Conservation (phyloP, 345 rosid genomes). For the Luvunga scandens region DNA sequence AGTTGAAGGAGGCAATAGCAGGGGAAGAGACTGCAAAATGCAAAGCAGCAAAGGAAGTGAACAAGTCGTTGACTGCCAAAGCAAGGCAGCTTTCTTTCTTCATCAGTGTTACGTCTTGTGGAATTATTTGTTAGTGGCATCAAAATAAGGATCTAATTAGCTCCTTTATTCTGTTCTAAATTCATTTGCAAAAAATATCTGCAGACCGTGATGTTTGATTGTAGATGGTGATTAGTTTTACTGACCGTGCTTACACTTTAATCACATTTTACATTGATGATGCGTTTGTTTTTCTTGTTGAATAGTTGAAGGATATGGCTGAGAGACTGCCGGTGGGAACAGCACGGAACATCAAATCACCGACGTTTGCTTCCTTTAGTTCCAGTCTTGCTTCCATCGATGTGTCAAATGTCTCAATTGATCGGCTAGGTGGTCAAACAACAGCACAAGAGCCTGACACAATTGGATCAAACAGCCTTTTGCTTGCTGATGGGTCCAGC, state of each 20-base stretch:
- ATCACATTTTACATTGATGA: no score
- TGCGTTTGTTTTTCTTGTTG: no score
- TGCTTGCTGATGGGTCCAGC: slow-evolving; percentile 55
- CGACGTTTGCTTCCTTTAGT: slow-evolving; percentile 36
- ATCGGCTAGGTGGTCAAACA: slow-evolving; percentile 40
- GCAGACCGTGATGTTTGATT: background rate
- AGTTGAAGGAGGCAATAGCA: slow-evolving; percentile 80
- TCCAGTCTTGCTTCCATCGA: slow-evolving; percentile 8
- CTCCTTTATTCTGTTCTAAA: background rate
- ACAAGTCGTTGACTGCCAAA: slow-evolving; percentile 93
- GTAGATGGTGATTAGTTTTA: background rate
- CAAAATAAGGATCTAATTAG: background rate
- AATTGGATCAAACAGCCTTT: slow-evolving; percentile 37
- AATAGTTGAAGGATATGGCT: no score
- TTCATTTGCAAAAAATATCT: background rate
- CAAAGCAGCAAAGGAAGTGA: slow-evolving; percentile 99
- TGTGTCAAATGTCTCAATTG: slow-evolving; percentile 19
- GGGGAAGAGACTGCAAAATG: slow-evolving; percentile 88
- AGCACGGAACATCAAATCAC: no score
- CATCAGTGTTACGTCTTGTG: background rate
- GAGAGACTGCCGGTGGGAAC: no score
- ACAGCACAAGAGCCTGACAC: slow-evolving; percentile 43
- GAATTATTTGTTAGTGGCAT: background rate
- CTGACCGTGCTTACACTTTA: background rate
- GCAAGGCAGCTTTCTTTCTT: slow-evolving; percentile 40